A percentile compares a stretch with the other conserved stretches of the same genome.
Evolutionary conservation across 2,329 filamentous ascomycete species (phyloP).

Genomic region (Ascochyta clinopodiicola): DNA sequence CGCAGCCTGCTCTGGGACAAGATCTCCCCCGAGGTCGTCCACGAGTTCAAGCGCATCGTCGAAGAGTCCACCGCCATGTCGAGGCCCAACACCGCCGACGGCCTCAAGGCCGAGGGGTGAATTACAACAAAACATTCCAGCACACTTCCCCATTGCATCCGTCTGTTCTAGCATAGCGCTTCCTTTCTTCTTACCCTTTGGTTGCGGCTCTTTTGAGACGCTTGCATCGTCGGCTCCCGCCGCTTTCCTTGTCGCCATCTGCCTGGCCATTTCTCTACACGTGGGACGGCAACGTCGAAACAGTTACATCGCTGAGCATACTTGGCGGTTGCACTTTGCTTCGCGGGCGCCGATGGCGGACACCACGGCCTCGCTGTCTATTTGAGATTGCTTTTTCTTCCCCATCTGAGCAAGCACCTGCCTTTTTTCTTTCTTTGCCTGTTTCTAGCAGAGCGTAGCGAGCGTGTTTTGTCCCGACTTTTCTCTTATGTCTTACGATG

Average conservation of each 20-base stretch:
- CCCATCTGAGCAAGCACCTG: too few species aligned
- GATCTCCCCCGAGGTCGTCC: slow-evolving; percentile 88
- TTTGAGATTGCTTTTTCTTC: too few species aligned
- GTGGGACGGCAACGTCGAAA: slow-evolving; percentile 44
- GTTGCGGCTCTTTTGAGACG: slow-evolving; percentile 27
- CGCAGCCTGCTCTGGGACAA: slow-evolving; percentile 92
- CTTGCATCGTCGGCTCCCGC: slow-evolving; percentile 44
- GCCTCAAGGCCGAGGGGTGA: slow-evolving; percentile 43
- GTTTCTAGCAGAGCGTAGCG: slow-evolving; percentile 42
- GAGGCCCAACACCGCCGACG: slow-evolving; percentile 43
- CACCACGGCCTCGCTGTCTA: slow-evolving; percentile 16
- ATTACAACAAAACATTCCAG: slow-evolving; percentile 23
- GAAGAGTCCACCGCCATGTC: slow-evolving; percentile 67
- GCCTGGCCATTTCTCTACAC: slow-evolving; percentile 34
- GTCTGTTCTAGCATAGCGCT: slow-evolving; percentile 43
- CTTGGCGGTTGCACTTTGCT: slow-evolving; percentile 36
- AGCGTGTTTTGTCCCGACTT: slow-evolving; percentile 41
- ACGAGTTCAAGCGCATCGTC: slow-evolving; percentile 91
- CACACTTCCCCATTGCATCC: slow-evolving; percentile 31
- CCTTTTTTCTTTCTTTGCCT: slow-evolving; percentile 13
- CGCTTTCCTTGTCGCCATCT: slow-evolving; percentile 30
- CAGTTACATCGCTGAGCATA: slow-evolving; percentile 36
- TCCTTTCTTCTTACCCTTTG: slow-evolving; percentile 41
- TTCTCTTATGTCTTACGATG: slow-evolving; percentile 18
- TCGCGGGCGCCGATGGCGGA: slow-evolving; percentile 24